A percentile compares a stretch with the other conserved stretches of the same genome.
These are phyloP conservation scores for Venturia aucupariae DNA, from an alignment of 2,329 filamentous ascomycete species.

Conservation along the genomic window DNA sequence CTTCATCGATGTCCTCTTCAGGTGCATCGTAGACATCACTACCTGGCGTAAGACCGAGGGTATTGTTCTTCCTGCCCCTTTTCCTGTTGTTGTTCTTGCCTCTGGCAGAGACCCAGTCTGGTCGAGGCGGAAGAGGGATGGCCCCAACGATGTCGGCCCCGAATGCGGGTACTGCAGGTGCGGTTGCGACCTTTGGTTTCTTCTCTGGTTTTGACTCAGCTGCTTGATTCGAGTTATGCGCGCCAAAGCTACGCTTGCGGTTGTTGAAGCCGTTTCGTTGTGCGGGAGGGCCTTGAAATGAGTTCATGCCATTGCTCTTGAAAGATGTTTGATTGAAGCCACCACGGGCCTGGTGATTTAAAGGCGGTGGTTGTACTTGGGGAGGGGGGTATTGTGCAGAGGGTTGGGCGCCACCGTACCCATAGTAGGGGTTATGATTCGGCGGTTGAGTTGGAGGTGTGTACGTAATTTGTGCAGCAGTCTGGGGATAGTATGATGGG, in stretches of 20 bases:
- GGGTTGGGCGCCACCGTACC: slow-evolving; percentile 1
- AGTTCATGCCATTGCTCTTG: background rate
- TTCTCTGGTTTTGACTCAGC: slow-evolving; percentile 17
- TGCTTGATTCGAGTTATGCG: background rate
- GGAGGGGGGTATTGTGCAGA: background rate
- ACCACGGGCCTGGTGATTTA: background rate
- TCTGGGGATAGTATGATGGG: slow-evolving; percentile 1
- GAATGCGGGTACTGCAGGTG: slow-evolving; percentile 29
- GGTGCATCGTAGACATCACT: slow-evolving; percentile 31
- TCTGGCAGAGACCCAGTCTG: slow-evolving; percentile 10
- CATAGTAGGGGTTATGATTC: background rate
- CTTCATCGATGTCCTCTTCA: slow-evolving; percentile 65
- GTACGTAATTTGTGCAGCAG: background rate
- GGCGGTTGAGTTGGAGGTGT: background rate
- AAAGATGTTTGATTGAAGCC: background rate
- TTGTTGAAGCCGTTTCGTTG: slow-evolving; percentile 2
- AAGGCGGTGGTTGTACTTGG: background rate
- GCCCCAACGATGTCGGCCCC: slow-evolving; percentile 24
- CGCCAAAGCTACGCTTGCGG: background rate
- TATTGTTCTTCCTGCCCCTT: slow-evolving; percentile 64
- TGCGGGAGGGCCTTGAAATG: background rate
- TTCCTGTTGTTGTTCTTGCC: slow-evolving; percentile 28
- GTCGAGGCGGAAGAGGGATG: slow-evolving; percentile 16
- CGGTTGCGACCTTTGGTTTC: slow-evolving; percentile 25
- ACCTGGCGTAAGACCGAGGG: slow-evolving; percentile 60